A percentile compares a stretch with the other conserved stretches of the same genome.
Evolutionary conservation across 768 basidiomycete genomes (phyloP).

Genomic region (Clavulina sp.): DNA sequence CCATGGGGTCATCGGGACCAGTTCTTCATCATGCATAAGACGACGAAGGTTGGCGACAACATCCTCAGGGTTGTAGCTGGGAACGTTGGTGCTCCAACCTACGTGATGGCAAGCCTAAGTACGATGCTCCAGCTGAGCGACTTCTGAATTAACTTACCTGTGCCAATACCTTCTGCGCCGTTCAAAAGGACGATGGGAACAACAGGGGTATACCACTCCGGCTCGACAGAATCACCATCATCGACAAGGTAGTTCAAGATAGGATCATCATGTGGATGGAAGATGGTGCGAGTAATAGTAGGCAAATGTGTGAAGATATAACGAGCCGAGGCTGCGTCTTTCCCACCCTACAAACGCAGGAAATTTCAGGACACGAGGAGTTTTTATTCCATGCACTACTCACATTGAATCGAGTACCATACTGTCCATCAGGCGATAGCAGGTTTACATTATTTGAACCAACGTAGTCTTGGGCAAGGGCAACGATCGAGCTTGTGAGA

Average conservation of each 20-base stretch:
- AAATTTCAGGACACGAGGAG: too few relatives aligned
- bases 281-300: slow-evolving; percentile 55
- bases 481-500: slow-evolving; percentile 78
- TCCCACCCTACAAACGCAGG: slow-evolving; percentile 63
- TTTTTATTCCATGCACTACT: slow-evolving; percentile 18
- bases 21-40: slow-evolving; percentile 70
- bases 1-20: slow-evolving; percentile 85
- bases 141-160: slow-evolving; percentile 33
- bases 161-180: slow-evolving; percentile 94
- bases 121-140: background rate
- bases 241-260: slow-evolving; percentile 74
- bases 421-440: slow-evolving; percentile 79
- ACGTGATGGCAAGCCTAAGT: background rate
- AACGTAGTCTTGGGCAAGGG: slow-evolving; percentile 83
- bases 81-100: slow-evolving; percentile 93
- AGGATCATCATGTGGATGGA: slow-evolving; percentile 70
- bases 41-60: slow-evolving; percentile 77
- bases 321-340: slow-evolving; percentile 91
- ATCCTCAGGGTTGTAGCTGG: slow-evolving; percentile 82
- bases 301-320: slow-evolving; percentile 83
- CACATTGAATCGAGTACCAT: slow-evolving; percentile 56
- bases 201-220: slow-evolving; percentile 85
- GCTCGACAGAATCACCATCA: slow-evolving; percentile 74
- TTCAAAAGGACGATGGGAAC: slow-evolving; percentile 82
- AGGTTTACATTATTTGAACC: slow-evolving; percentile 93